Percentiles rank a stretch among this genome's conserved stretches.
phyloP scores from a whole-genome alignment of 2,329 filamentous ascomycete species.

The Neofusicoccum ribis region DNA sequence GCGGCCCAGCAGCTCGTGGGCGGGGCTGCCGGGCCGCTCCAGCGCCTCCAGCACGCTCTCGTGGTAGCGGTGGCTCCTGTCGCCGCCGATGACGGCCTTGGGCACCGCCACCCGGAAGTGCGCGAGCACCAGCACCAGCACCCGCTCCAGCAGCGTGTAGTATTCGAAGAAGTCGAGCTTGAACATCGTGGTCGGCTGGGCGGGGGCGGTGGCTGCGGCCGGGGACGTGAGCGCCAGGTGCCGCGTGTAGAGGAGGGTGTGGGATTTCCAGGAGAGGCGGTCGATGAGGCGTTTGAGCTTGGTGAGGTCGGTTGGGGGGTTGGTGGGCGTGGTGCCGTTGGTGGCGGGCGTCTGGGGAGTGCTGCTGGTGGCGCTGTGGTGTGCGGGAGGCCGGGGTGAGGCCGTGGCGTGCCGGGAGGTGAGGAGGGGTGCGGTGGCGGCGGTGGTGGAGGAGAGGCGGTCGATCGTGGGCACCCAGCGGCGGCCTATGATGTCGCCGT shows the following conservation, averaged over 20 bases:
- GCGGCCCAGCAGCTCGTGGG: constrained; percentile 57
- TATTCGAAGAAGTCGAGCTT: constrained; percentile 79
- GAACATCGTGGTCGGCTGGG: constrained; percentile 55
- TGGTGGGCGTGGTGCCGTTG: background rate
- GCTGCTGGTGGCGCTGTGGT: too few relatives aligned
- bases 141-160: constrained; percentile 71
- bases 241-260: constrained; percentile 5
- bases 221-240: constrained; percentile 1
- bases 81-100: background rate
- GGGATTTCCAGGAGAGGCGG: constrained; percentile 17
- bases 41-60: constrained; percentile 68
- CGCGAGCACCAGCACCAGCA: constrained; percentile 65
- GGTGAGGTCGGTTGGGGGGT: background rate
- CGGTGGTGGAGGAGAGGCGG: background rate
- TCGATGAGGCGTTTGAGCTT: constrained; percentile 17
- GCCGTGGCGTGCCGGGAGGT: background rate
- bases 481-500: constrained; percentile 13
- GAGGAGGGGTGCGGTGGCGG: background rate
- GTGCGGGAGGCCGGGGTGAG: too few relatives aligned
- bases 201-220: background rate
- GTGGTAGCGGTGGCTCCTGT: constrained; percentile 60
- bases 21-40: constrained; percentile 57
- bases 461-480: constrained; percentile 5
- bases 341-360: too few relatives aligned
- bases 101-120: constrained; percentile 61